Conservation (phyloP, 2,329 filamentous ascomycete genomes). For the Oidium heveae region DNA sequence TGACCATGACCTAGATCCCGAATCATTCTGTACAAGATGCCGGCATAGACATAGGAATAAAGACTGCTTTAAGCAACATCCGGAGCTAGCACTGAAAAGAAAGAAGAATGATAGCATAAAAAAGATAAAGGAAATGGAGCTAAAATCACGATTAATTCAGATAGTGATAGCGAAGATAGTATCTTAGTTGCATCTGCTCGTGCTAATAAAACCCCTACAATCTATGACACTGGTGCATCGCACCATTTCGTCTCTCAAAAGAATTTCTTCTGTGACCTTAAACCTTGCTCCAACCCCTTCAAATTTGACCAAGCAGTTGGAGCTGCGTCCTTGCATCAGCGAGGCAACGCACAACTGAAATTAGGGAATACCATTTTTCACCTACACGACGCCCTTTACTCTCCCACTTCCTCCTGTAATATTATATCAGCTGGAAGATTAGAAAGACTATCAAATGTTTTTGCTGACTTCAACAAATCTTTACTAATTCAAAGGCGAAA, state of each 20-base stretch:
- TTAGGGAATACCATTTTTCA: neutral
- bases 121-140: neutral
- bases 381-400: neutral
- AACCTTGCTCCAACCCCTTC: neutral
- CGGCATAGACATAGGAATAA: neutral
- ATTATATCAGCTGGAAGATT: neutral
- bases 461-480: neutral
- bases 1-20: neutral
- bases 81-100: neutral
- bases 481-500: neutral
- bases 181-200: neutral
- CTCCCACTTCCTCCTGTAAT: neutral
- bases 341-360: neutral
- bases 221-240: neutral
- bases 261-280: neutral
- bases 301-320: neutral
- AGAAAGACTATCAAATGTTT: neutral
- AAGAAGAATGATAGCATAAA: neutral
- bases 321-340: neutral
- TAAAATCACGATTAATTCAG: neutral
- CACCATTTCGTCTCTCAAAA: neutral
- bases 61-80: neutral
- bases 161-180: neutral
- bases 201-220: neutral
- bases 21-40: neutral